These are phyloP conservation scores for Anastatica hierochuntica DNA, from an alignment of 345 rosid species.

Conservation along the genomic window DNA sequence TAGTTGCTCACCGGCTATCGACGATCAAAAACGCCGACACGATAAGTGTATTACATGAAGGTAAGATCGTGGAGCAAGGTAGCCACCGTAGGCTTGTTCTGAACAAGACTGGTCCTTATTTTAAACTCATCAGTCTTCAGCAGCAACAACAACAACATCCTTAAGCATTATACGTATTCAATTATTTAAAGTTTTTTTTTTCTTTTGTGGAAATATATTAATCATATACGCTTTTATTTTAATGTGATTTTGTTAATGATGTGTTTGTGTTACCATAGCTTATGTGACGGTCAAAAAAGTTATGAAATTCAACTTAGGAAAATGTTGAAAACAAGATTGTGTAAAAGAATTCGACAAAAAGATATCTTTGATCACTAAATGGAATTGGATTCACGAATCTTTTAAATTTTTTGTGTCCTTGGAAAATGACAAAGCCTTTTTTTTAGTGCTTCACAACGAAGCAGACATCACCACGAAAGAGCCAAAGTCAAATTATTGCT, in stretches of 20 bases:
- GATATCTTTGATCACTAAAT: no score
- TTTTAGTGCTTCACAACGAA: no score
- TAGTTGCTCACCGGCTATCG: slow-evolving; percentile 91
- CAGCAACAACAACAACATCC: slow-evolving; percentile 40
- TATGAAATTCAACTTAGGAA: no score
- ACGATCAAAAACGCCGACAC: slow-evolving; percentile 77
- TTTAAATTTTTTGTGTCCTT: no score
- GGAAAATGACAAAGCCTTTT: background rate
- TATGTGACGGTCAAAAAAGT: no score
- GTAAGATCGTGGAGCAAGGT: slow-evolving; percentile 76
- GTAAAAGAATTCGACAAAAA: no score
- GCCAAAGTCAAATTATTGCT: slow-evolving; percentile 7
- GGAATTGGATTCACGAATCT: no score
- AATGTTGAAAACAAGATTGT: no score
- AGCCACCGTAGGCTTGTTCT: slow-evolving; percentile 58
- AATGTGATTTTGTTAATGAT: slow-evolving; percentile 3
- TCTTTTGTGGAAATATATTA: slow-evolving; percentile 3
- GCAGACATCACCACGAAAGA: no score
- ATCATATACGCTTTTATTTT: background rate
- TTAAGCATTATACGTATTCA: background rate
- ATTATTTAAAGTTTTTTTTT: background rate
- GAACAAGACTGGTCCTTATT: slow-evolving; percentile 69
- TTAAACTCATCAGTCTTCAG: slow-evolving; percentile 70
- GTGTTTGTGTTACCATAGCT: no score
- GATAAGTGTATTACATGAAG: slow-evolving; percentile 67